phyloP scores from a whole-genome alignment of 345 rosid species.

The Mercurialis annua region DNA sequence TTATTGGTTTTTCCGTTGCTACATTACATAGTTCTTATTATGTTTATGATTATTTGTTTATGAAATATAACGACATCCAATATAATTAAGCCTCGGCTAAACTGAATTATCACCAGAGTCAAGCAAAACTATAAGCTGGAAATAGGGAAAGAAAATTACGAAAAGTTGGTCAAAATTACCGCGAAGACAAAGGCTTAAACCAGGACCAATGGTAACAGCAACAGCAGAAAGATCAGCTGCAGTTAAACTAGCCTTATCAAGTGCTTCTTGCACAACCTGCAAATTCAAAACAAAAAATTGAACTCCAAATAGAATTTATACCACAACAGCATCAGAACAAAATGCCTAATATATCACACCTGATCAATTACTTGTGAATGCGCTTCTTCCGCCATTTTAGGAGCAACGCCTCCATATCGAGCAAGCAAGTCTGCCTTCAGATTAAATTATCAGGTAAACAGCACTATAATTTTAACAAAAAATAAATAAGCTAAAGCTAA shows the following conservation, averaged over 20 bases:
- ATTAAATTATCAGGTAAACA: slow-evolving; percentile 14
- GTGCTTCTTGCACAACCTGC: slow-evolving; percentile 87
- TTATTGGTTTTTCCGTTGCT: too few relatives aligned
- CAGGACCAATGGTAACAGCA: slow-evolving; percentile 99
- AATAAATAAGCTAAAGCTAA: background rate
- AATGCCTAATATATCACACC: slow-evolving; percentile 30
- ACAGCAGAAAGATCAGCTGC: slow-evolving; percentile 77
- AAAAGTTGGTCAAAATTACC: slow-evolving; percentile 41
- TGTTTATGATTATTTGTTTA: too few relatives aligned
- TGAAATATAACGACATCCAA: too few relatives aligned
- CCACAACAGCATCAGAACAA: background rate
- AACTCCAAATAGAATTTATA: too few relatives aligned
- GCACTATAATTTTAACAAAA: background rate
- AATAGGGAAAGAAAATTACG: background rate
- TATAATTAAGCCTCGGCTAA: background rate
- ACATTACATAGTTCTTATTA: too few relatives aligned
- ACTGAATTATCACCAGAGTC: background rate
- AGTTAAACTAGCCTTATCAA: slow-evolving; percentile 61
- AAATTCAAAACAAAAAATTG: slow-evolving; percentile 4
- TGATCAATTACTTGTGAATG: slow-evolving; percentile 75
- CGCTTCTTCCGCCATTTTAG: slow-evolving; percentile 94
- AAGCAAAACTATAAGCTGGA: background rate
- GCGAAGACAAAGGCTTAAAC: slow-evolving; percentile 89
- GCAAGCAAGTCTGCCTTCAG: slow-evolving; percentile 83
- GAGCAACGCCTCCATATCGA: slow-evolving; percentile 91